Base-by-base conservation (phyloP, 2,329 filamentous ascomycete genomes). In the Xylaria sp. region DNA sequence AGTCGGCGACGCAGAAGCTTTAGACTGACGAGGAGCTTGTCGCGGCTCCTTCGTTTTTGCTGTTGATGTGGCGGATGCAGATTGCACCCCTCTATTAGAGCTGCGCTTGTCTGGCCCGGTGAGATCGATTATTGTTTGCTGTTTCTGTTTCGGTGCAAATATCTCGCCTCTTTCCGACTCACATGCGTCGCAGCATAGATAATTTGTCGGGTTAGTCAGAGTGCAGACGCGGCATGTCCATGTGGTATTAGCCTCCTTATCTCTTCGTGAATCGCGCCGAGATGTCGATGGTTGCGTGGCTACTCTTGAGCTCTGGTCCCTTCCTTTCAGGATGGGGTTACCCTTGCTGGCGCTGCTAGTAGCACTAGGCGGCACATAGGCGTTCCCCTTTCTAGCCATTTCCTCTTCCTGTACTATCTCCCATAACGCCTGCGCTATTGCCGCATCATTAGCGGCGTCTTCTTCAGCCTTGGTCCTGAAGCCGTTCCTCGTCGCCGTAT, bases 341-440 rank as follows among this genome's bases (percentile, higher is more conserved):
- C 28, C 20, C 11, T 40, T 46, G 23, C 33, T 59, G 0, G 31
- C 38, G 36, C 20, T 60, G 23, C 15, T n/a, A 13, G 38, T 80
- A 38, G 83, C 82, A 64, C 83, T 88, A 0, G 82, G 80, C 66
- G 78, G 76, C 63, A 87, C 82, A 74, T 89, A 86, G 17, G 81
- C 84, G 63, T 82, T 79, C n/a, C 88, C 87, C 71, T 89, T 86
- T 73, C 84, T 85, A 46, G 75, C 75, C 69, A 79, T 81, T 70
- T 92, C 87, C 70, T 97, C 94, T 77, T 97, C 90, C 76, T 97
- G 92, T 31, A 96, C 91, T 20, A 97, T 83, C 75, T 97, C 94
- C 83, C 93, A 94, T 38, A 97, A 83, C 0, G 94, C 94, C 75
- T 94, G 89, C 62, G 93, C 89, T 69, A 97, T 97, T 5, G 94